A percentile compares a stretch with the other conserved stretches of the same genome.
These are phyloP conservation scores for Paraphoma sp. DNA, from an alignment of 2,329 filamentous ascomycete genomes.

Conservation along the genomic window DNA sequence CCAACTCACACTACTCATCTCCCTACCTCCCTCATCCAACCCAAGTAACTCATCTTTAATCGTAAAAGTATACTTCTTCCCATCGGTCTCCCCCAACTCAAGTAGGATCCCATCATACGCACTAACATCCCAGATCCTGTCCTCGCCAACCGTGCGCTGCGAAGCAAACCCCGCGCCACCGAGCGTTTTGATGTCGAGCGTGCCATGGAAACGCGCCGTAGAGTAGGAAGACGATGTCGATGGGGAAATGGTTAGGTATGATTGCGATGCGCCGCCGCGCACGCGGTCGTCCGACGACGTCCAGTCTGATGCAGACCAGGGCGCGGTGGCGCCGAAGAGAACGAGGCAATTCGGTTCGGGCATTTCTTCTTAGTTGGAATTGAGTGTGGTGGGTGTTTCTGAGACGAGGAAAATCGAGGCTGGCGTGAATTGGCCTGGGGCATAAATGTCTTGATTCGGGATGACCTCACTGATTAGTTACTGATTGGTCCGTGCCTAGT, in stretches of 20 bases:
- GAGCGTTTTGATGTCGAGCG: conserved; percentile 74
- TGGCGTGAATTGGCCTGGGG: no score
- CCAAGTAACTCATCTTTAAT: conserved; percentile 73
- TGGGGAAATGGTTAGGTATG: conserved; percentile 44
- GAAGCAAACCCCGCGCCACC: conserved; percentile 85
- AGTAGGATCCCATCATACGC: conserved; percentile 68
- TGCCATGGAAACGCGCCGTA: conserved; percentile 67
- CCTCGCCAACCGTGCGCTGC: conserved; percentile 69
- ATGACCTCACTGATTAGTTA: conserved; percentile 12
- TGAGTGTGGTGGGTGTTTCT: not conserved
- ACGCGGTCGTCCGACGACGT: conserved; percentile 76
- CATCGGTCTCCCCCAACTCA: conserved; percentile 61
- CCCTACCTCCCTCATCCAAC: conserved; percentile 67
- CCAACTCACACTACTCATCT: conserved; percentile 75
- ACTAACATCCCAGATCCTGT: conserved; percentile 68
- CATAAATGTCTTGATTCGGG: conserved; percentile 2
- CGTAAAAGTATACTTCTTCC: conserved; percentile 74
- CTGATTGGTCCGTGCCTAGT: not conserved
- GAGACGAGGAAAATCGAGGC: no score
- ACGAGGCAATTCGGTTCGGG: conserved; percentile 3
- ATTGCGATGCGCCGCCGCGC: conserved; percentile 73
- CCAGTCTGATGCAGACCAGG: conserved; percentile 69
- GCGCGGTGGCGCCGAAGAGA: conserved; percentile 43
- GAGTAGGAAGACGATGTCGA: conserved; percentile 2
- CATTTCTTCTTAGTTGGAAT: not conserved